Conservation (phyloP, 352 stramenopile species). For the Halophytophthora polymorphica region DNA sequence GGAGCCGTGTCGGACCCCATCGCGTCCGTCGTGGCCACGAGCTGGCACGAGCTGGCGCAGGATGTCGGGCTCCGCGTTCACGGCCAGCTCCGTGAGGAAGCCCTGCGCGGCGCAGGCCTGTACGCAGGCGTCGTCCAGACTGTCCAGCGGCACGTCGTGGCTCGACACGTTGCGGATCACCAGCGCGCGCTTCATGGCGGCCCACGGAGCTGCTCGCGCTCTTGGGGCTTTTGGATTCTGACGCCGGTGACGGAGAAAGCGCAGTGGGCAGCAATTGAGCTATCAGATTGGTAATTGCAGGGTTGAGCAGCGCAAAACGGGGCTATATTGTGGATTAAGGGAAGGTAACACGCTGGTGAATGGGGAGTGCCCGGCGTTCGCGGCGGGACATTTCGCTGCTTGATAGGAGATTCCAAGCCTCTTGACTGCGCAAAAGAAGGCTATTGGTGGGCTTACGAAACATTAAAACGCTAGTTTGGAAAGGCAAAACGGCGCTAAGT, state of each 20-base stretch:
- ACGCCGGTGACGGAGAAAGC: neutral
- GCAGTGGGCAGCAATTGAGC: too few species aligned
- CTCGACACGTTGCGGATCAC: conserved; percentile 77
- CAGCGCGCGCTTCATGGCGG: conserved; percentile 67
- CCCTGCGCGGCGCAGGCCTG: conserved; percentile 62
- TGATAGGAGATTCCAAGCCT: too few species aligned
- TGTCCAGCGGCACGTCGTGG: conserved; percentile 70
- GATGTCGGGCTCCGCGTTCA: conserved; percentile 56
- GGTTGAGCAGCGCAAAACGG: too few species aligned
- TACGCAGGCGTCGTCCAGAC: conserved; percentile 73
- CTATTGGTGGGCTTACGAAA: too few species aligned
- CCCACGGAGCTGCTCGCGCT: neutral
- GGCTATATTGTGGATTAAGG: too few species aligned
- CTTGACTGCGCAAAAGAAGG: too few species aligned
- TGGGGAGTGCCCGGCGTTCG: too few species aligned
- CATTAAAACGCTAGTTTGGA: neutral
- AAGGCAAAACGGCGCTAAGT: neutral
- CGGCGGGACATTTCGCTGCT: too few species aligned
- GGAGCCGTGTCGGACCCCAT: conserved; percentile 9
- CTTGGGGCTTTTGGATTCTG: neutral
- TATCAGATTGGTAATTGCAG: too few species aligned
- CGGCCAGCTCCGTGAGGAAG: conserved; percentile 71
- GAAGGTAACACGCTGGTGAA: too few species aligned
- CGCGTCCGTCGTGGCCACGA: conserved; percentile 26
- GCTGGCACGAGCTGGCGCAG: conserved; percentile 55